Percentiles rank a stretch among this genome's conserved stretches.
These are phyloP conservation scores for Ophiostoma sp. DNA, from an alignment of 2,329 filamentous ascomycete genomes.

Conservation along the genomic window DNA sequence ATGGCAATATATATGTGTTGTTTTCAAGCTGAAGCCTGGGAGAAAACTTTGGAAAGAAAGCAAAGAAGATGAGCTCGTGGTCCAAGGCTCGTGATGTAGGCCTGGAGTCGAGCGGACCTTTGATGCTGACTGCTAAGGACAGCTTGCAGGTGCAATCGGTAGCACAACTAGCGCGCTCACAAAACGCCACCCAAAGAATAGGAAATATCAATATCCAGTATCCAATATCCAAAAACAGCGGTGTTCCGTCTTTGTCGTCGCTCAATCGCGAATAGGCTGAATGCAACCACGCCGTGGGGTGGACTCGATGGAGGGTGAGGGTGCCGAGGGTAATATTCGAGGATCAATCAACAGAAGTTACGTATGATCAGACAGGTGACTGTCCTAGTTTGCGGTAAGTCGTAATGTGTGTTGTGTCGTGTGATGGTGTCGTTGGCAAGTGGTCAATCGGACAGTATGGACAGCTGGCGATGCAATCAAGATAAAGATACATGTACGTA, in stretches of 20 bases:
- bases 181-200: not conserved
- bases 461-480: conserved; percentile 9
- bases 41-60: not conserved
- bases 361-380: not conserved
- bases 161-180: not conserved
- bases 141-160: conserved; percentile 26
- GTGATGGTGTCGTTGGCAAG: not conserved
- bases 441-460: not conserved
- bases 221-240: conserved; percentile 13
- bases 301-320: not conserved
- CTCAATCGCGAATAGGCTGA: conserved; percentile 17
- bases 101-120: not conserved
- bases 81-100: not conserved
- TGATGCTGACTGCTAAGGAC: conserved; percentile 20
- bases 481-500: conserved; percentile 3
- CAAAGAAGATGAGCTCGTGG: not conserved
- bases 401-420: not conserved
- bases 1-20: conserved; percentile 17
- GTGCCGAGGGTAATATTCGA: not conserved
- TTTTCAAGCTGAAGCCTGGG: not conserved
- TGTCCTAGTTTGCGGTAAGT: not conserved
- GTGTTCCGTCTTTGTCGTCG: conserved; percentile 14
- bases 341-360: too few relatives aligned
- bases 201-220: not conserved
- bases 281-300: conserved; percentile 19